A percentile compares a stretch with the other conserved stretches of the same genome.
These are phyloP conservation scores for Diaporthe batatas DNA, from an alignment of 2,329 filamentous ascomycete genomes.

Conservation along the genomic window DNA sequence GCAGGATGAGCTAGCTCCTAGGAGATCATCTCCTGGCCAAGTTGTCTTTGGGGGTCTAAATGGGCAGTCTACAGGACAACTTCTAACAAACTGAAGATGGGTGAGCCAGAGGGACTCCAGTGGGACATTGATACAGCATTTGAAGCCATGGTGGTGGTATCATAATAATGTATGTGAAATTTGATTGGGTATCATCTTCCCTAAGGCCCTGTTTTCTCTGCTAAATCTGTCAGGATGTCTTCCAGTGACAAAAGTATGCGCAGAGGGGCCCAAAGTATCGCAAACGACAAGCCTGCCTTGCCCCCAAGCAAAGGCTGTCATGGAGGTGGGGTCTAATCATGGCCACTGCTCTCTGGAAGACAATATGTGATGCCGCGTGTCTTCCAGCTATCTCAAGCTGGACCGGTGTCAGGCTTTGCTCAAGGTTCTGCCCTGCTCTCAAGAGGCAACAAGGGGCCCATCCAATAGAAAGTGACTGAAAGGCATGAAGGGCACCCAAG, in stretches of 20 bases:
- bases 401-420: background rate
- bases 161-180: no score
- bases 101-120: no score
- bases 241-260: background rate
- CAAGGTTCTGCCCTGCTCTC: background rate
- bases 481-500: background rate
- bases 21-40: no score
- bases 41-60: no score
- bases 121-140: no score
- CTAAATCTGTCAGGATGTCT: background rate
- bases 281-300: background rate
- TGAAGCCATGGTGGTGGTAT: no score
- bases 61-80: no score
- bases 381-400: background rate
- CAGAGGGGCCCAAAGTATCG: background rate
- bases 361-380: background rate
- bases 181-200: constrained; percentile 34
- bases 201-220: background rate
- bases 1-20: no score
- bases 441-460: background rate
- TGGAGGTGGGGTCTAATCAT: background rate
- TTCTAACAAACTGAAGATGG: no score
- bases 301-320: background rate
- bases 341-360: background rate
- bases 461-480: background rate